These are phyloP conservation scores for Globisporangium iwayamae DNA, from an alignment of 352 stramenopile genomes.

Conservation along the genomic window DNA sequence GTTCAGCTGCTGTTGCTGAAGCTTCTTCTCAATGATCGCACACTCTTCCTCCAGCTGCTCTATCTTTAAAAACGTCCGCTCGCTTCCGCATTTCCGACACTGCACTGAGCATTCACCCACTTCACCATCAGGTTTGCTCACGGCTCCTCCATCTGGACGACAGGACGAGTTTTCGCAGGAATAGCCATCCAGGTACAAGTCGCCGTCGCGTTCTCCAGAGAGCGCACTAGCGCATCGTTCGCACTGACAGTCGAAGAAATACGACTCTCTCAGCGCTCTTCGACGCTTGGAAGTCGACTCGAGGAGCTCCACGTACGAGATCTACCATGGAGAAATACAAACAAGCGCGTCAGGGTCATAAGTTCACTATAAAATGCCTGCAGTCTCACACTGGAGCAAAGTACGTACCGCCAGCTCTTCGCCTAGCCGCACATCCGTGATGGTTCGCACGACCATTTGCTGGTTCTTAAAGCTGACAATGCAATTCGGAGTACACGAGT, in stretches of 20 bases:
- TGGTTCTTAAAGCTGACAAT: slow-evolving; percentile 54
- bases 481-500: slow-evolving; percentile 72
- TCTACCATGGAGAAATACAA: slow-evolving; percentile 11
- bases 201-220: slow-evolving; percentile 17
- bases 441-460: slow-evolving; percentile 43
- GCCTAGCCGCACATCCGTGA: slow-evolving; percentile 33
- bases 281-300: slow-evolving; percentile 36
- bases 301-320: slow-evolving; percentile 73
- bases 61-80: slow-evolving; percentile 10
- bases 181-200: slow-evolving; percentile 43
- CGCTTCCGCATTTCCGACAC: slow-evolving; percentile 26
- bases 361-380: too few species aligned
- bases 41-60: slow-evolving; percentile 17
- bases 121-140: neutral
- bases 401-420: slow-evolving; percentile 54
- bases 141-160: slow-evolving; percentile 18
- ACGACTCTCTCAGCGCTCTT: slow-evolving; percentile 40
- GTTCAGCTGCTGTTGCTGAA: neutral
- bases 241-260: slow-evolving; percentile 72
- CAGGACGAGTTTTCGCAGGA: slow-evolving; percentile 22
- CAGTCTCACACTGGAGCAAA: neutral
- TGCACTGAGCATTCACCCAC: neutral
- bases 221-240: slow-evolving; percentile 18
- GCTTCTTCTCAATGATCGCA: slow-evolving; percentile 6
- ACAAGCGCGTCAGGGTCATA: too few species aligned